Base-by-base conservation (phyloP, 75 land plant genomes). In the Pinus albicaulis region DNA sequence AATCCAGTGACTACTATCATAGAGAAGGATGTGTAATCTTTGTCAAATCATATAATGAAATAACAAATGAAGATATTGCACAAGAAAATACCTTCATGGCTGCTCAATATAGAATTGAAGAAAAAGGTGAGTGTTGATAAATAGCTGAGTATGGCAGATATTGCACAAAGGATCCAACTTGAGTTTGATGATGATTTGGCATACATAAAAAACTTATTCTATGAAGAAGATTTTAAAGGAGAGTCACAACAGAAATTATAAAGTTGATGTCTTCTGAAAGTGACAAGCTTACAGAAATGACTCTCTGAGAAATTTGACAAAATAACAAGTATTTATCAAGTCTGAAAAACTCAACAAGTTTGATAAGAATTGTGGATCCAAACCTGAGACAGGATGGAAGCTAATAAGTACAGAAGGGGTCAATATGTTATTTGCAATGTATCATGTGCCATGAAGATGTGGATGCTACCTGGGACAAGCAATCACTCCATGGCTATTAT, bases 191-290 rank as follows among this genome's bases (percentile, higher is more conserved):
- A 84, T 74, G 88, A 86, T 61, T 77, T 84, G 83, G 80, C 87
- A 56, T 86, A 83, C 74, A 83, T n/a, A n/a, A n/a, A n/a, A n/a
- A n/a, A n/a, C n/a, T n/a, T n/a, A n/a, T n/a, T n/a, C n/a, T n/a
- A n/a, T n/a, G 95, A 97, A 85, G 99, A 97, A 48, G 95, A 89
- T 34, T 86, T 90, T 13, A 97, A 94, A 77, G 98, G 99, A 0
- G 95, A 90, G 53, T 24, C 83, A 23, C 62, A 83, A 60, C 92
- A 94, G 84, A 71, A 81, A 86, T 55, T 87, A 80, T 22, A 94
- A 96, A 1, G 60, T 16, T 59, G 60, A 59, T 59, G 88, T 84
- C 53, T 86, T 86, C 84, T 62, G 88, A 86, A 77, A 84, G 82
- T 69, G 80, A 86, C 58, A 77, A 84, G 87, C 83, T 86, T 34